These are phyloP conservation scores for Leccinum fuscescens DNA, from an alignment of 1,284 basidiomycete genomes.

Conservation along the genomic window DNA sequence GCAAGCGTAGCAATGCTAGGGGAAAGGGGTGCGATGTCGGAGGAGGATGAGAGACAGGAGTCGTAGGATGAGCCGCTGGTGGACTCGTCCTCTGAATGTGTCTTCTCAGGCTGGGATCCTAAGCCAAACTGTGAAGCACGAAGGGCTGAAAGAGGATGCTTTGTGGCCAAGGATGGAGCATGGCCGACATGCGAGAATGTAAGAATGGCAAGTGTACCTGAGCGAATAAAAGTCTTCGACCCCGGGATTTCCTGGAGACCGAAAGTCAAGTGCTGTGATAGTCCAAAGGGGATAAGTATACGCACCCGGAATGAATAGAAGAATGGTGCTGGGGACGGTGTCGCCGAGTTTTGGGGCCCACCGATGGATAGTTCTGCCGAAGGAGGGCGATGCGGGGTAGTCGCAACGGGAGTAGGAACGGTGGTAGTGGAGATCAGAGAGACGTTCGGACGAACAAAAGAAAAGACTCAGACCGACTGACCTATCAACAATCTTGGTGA, in stretches of 20 bases:
- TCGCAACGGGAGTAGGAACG: slow-evolving; percentile 34
- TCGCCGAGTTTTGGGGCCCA: slow-evolving; percentile 40
- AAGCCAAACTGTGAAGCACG: slow-evolving; percentile 34
- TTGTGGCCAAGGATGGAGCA: slow-evolving; percentile 36
- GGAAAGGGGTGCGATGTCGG: slow-evolving; percentile 30
- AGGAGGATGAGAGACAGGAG: slow-evolving; percentile 36
- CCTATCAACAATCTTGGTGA: slow-evolving; percentile 78
- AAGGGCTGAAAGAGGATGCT: slow-evolving; percentile 5
- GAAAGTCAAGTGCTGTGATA: not conserved
- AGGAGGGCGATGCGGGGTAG: slow-evolving; percentile 37
- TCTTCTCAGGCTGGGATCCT: slow-evolving; percentile 46
- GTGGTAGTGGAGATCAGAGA: slow-evolving; percentile 26
- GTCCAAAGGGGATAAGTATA: not conserved
- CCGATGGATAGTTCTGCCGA: slow-evolving; percentile 45
- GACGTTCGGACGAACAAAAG: too few species aligned
- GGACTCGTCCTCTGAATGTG: slow-evolving; percentile 42
- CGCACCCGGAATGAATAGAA: slow-evolving; percentile 59
- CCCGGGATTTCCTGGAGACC: slow-evolving; percentile 52
- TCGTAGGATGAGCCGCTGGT: slow-evolving; percentile 40
- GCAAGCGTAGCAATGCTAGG: slow-evolving; percentile 52
- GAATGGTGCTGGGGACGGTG: slow-evolving; percentile 35
- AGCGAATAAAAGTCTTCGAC: slow-evolving; percentile 54
- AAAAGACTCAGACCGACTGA: slow-evolving; percentile 33
- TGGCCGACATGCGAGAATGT: slow-evolving; percentile 55
- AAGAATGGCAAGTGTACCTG: slow-evolving; percentile 44